Evolutionary conservation across 1,284 basidiomycete species (phyloP), one percentile per base, ranked within the genome.

Genomic region (Polyporus tsugae): DNA sequence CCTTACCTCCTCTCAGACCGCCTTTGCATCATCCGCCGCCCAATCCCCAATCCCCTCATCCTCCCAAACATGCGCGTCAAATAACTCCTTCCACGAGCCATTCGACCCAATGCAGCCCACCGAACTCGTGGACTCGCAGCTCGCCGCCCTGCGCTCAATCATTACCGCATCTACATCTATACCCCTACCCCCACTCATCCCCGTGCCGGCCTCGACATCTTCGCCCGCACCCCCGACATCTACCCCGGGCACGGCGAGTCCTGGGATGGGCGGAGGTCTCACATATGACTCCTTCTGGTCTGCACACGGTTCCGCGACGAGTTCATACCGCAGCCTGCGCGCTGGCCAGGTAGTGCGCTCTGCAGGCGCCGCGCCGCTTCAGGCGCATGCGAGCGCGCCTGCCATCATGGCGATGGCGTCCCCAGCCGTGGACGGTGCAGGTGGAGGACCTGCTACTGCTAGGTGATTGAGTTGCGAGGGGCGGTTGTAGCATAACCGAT

Each of bases 201-300:
- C 61, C 22, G 39, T 3, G 17, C 42, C 66, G 2, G n/a, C 60
- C 2, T 9, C 36, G 3, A 22, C 65, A 7, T 19, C 63, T 15
- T 55, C 73, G 17, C 67, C 70, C 2, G 25, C 42, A 42, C 63
- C 63, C 11, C 25, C 60, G 22, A 58, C 41, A 9, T 9, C 22
- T 11, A 22, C 29, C 52, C 7, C 52, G 11, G 36, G 60, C 29
- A 33, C 35, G 41, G 46, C 44, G 57, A 58, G 49, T 46, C 57
- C 39, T 41, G 66, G 46, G 17, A 35, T 52, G 2, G 59, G 68
- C 62, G 53, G 57, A 3, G 71, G 72, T 7, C 79, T 90, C 60
- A 91, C 89, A 5, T 90, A 91, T 72, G 89, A 90, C 75, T 86
- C 87, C 0, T 90, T 91, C 73, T 91, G 89, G 89, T 89, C 87